phyloP scores from a whole-genome alignment of 1,284 basidiomycete genomes.

The Cryptococcus amylolentus region DNA sequence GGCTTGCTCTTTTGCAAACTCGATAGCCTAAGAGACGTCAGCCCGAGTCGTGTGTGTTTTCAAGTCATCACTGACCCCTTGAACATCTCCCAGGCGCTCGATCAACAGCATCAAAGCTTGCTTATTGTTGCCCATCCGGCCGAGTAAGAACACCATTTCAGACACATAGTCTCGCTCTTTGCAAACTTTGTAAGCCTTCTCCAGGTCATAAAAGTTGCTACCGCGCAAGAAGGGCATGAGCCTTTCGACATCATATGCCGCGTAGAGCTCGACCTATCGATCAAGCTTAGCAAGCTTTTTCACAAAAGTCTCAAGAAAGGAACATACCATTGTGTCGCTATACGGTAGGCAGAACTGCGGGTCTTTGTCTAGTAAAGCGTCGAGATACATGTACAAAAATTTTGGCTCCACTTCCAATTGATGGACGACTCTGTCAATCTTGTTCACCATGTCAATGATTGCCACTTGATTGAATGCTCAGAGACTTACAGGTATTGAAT shows the following conservation, averaged over 20 bases:
- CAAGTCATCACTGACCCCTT: slow-evolving; percentile 58
- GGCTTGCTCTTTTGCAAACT: slow-evolving; percentile 96
- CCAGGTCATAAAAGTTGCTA: slow-evolving; percentile 87
- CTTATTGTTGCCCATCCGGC: slow-evolving; percentile 96
- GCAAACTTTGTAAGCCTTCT: slow-evolving; percentile 82
- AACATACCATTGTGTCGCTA: slow-evolving; percentile 71
- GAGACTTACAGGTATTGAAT: slow-evolving; percentile 81
- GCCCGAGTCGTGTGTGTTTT: neutral
- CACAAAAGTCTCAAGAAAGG: neutral
- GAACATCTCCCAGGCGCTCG: slow-evolving; percentile 87
- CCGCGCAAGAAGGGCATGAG: slow-evolving; percentile 89
- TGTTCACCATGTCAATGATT: neutral
- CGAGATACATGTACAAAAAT: slow-evolving; percentile 90
- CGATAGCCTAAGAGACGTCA: slow-evolving; percentile 68
- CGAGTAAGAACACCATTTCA: slow-evolving; percentile 97
- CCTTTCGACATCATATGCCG: slow-evolving; percentile 73
- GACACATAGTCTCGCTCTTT: slow-evolving; percentile 79
- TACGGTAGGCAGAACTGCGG: slow-evolving; percentile 74
- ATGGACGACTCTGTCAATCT: slow-evolving; percentile 82
- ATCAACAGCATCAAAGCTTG: slow-evolving; percentile 92
- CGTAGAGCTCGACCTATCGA: slow-evolving; percentile 76
- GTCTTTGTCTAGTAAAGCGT: slow-evolving; percentile 84
- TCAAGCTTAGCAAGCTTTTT: neutral
- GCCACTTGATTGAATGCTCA: neutral
- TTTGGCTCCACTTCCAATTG: slow-evolving; percentile 74